Percentiles rank a stretch among this genome's conserved stretches.
Conservation (phyloP, 2,329 filamentous ascomycete genomes). For the Aspergillus vadensis region DNA sequence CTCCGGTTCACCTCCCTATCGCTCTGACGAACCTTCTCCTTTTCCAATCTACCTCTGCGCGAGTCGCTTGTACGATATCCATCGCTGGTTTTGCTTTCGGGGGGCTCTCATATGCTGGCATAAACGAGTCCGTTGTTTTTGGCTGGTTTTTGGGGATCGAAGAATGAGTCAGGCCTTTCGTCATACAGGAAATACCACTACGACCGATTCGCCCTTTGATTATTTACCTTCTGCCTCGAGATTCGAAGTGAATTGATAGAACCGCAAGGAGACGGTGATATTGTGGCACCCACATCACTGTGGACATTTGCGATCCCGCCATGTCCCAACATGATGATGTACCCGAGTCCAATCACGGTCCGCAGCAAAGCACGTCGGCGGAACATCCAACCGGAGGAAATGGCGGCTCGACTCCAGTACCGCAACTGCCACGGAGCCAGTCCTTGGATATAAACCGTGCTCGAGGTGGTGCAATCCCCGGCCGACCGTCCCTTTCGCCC, state of each 20-base stretch:
- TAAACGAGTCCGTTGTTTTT: neutral
- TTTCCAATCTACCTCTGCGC: neutral
- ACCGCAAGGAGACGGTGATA: neutral
- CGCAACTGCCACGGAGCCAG: conserved; percentile 16
- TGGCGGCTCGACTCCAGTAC: neutral
- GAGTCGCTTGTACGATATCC: neutral
- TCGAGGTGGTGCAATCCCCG: conserved; percentile 9
- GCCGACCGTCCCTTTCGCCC: conserved; percentile 31
- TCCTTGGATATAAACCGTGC: conserved; percentile 15
- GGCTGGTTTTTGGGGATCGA: neutral
- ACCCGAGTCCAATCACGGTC: conserved; percentile 14
- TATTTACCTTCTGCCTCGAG: neutral
- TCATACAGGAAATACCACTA: conserved; percentile 10
- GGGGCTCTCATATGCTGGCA: neutral
- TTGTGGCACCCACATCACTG: neutral
- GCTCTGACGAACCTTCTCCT: neutral
- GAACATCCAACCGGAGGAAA: conserved; percentile 8
- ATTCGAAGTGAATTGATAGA: neutral
- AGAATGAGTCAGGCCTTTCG: conserved; percentile 16
- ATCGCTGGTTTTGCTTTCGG: neutral
- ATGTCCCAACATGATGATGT: conserved; percentile 22
- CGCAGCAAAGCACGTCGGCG: conserved; percentile 11
- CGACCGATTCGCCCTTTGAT: conserved; percentile 5
- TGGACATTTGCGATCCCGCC: conserved; percentile 6
- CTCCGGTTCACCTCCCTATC: neutral